Conservation (phyloP, 257 asterid genomes). For the Sherardia arvensis region DNA sequence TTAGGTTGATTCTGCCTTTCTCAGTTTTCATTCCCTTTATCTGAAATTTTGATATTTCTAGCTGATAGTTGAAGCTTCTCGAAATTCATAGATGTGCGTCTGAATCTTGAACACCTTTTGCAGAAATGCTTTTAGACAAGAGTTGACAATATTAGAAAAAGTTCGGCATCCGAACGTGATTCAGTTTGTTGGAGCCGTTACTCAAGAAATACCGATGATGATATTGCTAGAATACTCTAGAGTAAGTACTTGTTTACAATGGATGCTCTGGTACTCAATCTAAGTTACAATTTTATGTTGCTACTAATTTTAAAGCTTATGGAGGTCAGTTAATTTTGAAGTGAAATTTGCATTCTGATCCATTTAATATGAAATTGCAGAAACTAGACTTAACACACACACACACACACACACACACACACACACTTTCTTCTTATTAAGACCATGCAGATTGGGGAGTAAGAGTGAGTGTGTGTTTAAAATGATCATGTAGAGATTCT, state of each 20-base stretch:
- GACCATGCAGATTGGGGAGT: too few relatives aligned
- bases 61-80: too few relatives aligned
- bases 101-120: slow-evolving; percentile 9
- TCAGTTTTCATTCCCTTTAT: too few relatives aligned
- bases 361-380: background rate
- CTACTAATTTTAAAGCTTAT: too few relatives aligned
- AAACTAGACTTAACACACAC: too few relatives aligned
- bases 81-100: too few relatives aligned
- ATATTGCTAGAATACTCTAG: slow-evolving; percentile 74
- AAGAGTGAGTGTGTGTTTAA: too few relatives aligned
- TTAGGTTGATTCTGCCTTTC: background rate
- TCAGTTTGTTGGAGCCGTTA: slow-evolving; percentile 97
- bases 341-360: background rate
- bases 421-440: too few relatives aligned
- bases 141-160: slow-evolving; percentile 75
- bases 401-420: too few relatives aligned
- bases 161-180: slow-evolving; percentile 97
- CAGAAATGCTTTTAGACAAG: slow-evolving; percentile 86
- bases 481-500: too few relatives aligned
- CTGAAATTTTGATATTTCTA: too few relatives aligned
- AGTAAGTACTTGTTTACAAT: slow-evolving; percentile 42
- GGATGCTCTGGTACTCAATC: slow-evolving; percentile 11
- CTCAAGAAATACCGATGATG: slow-evolving; percentile 98
- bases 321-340: background rate
- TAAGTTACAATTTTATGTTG: background rate